Evolutionary conservation across 2,329 filamentous ascomycete genomes (phyloP), one percentile per base, ranked within the genome.

Genomic region (Fusarium metavorans): DNA sequence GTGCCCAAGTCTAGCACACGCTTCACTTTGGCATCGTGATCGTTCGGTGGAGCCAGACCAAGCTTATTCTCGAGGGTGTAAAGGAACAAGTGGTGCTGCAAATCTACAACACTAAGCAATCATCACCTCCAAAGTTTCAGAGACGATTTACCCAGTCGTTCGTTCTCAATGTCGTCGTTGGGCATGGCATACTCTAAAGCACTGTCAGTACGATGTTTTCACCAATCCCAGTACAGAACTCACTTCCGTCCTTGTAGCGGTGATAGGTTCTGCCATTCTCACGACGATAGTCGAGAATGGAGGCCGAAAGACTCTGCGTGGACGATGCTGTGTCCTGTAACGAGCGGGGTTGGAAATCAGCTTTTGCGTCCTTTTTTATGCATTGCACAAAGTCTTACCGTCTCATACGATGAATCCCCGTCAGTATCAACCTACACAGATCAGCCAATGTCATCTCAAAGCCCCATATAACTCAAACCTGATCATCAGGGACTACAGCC

Each of bases 251-350:
- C 18, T 43, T 62, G 13, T 62, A 71, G 6, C 59, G 0, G 16
- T 71, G 70, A 10, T 72, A 71, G 0, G 70, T 71, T 43, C 70
- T 67, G 6, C 70, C 70, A 11, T 72, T 72, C 18, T 72, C 70
- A 2, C 16, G 45, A 0, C 64, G 60, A 2, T 23, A 18, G 16
- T 71, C 63, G 10, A 69, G 18, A 13, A 73, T 69, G 4, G 68
- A 72, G 16, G 48, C 61, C 0, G 60, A 52, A 2, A 73, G 35
- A 5, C 69, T 69, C 32, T 68, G 34, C 0, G 70, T 73, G 5
- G 70, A 73, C 0, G 70, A 72, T 8, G 56, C 54, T 4, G 20
- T 8, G 7, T 72, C 68, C 64, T 72, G 0, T 8, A 10, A 6
- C 18, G 11, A 32, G 48, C 11, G 48, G 48, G 48, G 10, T 39